Evolutionary conservation across 306 rosid genomes (phyloP), one percentile per base, ranked within the genome.

Genomic region (Arachis hypogaea): DNA sequence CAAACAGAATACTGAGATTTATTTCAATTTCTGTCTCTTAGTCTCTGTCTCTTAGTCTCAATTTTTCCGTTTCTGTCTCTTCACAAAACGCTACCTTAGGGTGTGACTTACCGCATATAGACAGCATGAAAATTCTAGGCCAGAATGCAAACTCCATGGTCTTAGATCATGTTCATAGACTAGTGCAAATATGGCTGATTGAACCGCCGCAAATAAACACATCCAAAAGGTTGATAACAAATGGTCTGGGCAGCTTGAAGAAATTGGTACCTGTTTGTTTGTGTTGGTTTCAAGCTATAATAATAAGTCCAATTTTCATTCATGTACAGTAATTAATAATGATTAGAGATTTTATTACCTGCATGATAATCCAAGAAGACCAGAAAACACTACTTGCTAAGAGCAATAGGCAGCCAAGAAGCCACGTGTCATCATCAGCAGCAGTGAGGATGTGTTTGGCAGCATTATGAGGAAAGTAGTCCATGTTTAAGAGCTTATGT

Each of bases 351-450:
- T 1, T 11, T 68, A 11, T 46, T 81, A 89, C 95, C 95, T 89
- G 92, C 79, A 87, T 58, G 62, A 89, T 87, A 45, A 85, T 74
- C 95, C 92, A 89, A 73, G 77, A 75, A 16, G 88, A 81, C 88
- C 92, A 87, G 43, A 72, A 77, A 33, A 82, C 60, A 73, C 85
- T 69, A 64, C 86, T 74, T 54, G 58, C 74, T 7, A 85, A 78
- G 70, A 89, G 88, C 82, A 84, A 72, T 10, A 75, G 76, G 68
- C 88, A 89, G 33, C 88, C 90, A 41, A 81, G 78, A 44, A 80
- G 63, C 88, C 88, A 85, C 18, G 1, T 52, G 7, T 73, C 61
- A 9, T 81, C 89, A 72, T 68, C 78, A 18, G 38, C 72, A 18
- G 16, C 18, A 10, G 80, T 72, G 14, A 78, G 56, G 54, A 74